Evolutionary conservation across 2,329 filamentous ascomycete species (phyloP), one percentile per base, ranked within the genome.

Genomic region (Colletotrichum sp.): DNA sequence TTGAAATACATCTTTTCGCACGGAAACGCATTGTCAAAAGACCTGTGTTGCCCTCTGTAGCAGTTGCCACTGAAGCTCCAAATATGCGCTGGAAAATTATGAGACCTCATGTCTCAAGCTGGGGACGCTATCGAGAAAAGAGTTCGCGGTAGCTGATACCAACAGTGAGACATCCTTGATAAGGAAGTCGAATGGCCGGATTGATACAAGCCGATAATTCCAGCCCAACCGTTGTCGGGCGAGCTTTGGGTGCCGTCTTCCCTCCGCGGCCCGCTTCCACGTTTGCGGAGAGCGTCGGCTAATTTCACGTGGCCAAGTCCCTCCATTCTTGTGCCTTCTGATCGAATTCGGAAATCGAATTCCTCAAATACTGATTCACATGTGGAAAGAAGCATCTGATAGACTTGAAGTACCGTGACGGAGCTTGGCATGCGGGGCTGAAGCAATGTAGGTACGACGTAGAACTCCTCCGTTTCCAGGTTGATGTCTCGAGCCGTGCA

Each of bases 1-100:
- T 12, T n/a, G 4, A 10, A 12, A 12, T 6, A 0, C 7, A 52
- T 52, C 10, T 21, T 0, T 0, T 52, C 43, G 0, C 43, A 21
- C n/a, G 43, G 2, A 4, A n/a, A 52, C 2, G 3, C 16, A 21
- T 21, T 21, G 3, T 13, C n/a, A 7, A 21, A 52, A 52, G 6
- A 5, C n/a, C 0, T 10, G 10, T 21, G 6, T 21, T 21, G 6
- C n/a, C 1, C n/a, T 13, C 43, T 12, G n/a, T 0, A 52, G n/a
- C 10, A 13, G 0, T 21, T 21, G 10, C n/a, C 43, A 21, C 7
- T 52, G 10, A 7, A 52, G 43, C 10, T 52, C 43, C 12, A 4
- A 21, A 24, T 0, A 48, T 48, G 43, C 43, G 0, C 43, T 21
- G 43, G n/a, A 52, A 52, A 52, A 13, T 52, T 21, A 3, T 7